Evolutionary conservation across 768 basidiomycete genomes (phyloP).

Genomic region (Russula abietina): DNA sequence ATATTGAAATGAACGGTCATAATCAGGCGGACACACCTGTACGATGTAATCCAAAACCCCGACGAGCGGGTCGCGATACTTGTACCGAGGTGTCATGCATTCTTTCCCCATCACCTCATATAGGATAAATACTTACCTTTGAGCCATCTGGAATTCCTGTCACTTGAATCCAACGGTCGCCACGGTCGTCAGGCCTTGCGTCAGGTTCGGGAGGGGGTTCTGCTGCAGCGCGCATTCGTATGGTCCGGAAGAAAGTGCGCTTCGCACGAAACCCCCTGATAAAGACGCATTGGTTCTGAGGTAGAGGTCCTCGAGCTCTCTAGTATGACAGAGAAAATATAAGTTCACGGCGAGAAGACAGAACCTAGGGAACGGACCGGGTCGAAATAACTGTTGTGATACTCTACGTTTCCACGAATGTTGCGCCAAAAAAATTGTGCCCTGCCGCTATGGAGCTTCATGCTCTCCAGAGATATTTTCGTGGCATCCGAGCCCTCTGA

Average conservation of each 20-base stretch:
- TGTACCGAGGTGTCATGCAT: neutral
- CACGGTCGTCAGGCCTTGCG: constrained; percentile 1
- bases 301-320: neutral
- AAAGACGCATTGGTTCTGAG: constrained; percentile 11
- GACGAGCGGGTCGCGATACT: constrained; percentile 15
- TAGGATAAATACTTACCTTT: neutral
- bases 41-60: constrained; percentile 12
- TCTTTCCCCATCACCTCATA: neutral
- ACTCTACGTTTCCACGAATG: neutral
- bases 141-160: neutral
- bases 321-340: neutral
- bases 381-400: neutral
- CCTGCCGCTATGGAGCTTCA: neutral
- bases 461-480: neutral
- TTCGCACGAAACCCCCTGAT: constrained; percentile 12
- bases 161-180: neutral
- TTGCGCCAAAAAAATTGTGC: neutral
- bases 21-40: neutral
- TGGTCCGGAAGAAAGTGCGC: neutral
- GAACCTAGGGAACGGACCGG: neutral
- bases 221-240: neutral
- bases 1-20: neutral
- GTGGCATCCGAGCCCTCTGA: neutral
- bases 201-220: too few relatives aligned
- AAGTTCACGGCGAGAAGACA: neutral